Base-by-base conservation (phyloP, 495 filamentous ascomycete genomes). In the Trichoderma erinaceum region DNA sequence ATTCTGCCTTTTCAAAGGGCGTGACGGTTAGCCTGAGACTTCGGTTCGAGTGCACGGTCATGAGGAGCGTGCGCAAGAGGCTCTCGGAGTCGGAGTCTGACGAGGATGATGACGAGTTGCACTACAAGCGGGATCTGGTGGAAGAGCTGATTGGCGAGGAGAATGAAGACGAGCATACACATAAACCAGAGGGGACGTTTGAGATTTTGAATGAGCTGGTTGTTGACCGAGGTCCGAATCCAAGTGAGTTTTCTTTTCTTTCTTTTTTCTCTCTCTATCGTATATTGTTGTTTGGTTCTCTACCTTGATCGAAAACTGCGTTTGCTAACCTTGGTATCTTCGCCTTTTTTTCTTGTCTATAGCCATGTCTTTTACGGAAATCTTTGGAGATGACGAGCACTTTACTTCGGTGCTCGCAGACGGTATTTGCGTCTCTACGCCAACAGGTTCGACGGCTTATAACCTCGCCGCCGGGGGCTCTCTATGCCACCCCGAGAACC, bases 401-500 rank as follows among this genome's bases (percentile, higher is more conserved):
- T 94, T 93, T 78, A 96, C 92, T 7, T 92, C 90, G 1, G 83
- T 96, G 7, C 88, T 91, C 69, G 92, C 91, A 35, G 92, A 97
- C 76, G 93, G 93, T 18, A 82, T 97, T 61, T 97, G 93, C 78
- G 89, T 97, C 58, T 89, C 92, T 11, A 97, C 92, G 25, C 94
- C 93, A 23, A 97, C 92, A 0, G 95, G 95, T 46, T 95, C 91
- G 16, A 99, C 95, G 56, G 95, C 95, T 18, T 99, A 99, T 81
- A 98, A 97, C 73, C 90, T 99, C 48, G 94, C 94, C 0, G 95
- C 96, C 16, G 96, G 96, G 15, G 95, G 95, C 21, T 95, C 92
- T 6, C 86, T 99, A 27, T 97, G 93, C 69, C 95, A 99, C 72
- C 95, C 95, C 0, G 96, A 98, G 68, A 98, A 98, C 74, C 95